These are phyloP conservation scores for Fusarium agapanthi DNA, from an alignment of 2,329 filamentous ascomycete genomes.

Conservation along the genomic window DNA sequence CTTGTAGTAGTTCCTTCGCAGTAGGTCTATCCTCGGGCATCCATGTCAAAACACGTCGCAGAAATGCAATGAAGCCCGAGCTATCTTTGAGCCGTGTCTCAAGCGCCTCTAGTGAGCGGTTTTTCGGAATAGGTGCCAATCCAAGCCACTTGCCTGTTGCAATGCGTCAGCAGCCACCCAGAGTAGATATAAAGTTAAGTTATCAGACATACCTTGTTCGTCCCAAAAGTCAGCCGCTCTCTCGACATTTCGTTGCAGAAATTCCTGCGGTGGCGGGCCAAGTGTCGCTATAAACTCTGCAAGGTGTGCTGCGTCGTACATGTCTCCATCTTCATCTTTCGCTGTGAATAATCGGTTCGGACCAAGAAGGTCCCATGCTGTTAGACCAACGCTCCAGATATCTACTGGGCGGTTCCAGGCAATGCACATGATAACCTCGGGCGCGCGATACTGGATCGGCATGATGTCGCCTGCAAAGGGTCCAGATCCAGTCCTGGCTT, in stretches of 20 bases:
- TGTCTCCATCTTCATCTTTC: conserved; percentile 28
- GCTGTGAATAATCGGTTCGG: conserved; percentile 30
- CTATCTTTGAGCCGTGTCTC: conserved; percentile 32
- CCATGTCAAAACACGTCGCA: conserved; percentile 38
- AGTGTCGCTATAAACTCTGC: conserved; percentile 39
- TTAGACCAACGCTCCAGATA: conserved; percentile 44
- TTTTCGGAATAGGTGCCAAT: conserved; percentile 30
- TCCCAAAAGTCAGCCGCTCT: conserved; percentile 37
- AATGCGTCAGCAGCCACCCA: neutral
- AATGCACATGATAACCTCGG: conserved; percentile 35
- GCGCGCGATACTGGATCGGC: conserved; percentile 40
- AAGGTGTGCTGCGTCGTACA: conserved; percentile 37
- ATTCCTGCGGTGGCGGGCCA: conserved; percentile 31
- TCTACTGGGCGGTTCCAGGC: conserved; percentile 41
- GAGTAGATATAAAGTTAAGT: rapidly evolving
- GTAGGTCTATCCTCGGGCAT: conserved; percentile 32
- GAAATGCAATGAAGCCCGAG: conserved; percentile 30
- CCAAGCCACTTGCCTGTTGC: conserved; percentile 32
- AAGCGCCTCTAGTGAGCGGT: conserved; percentile 27
- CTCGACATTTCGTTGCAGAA: conserved; percentile 18
- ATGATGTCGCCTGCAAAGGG: conserved; percentile 44
- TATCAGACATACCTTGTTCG: conserved; percentile 9
- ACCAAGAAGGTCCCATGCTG: conserved; percentile 39
- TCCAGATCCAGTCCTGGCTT: conserved; percentile 37
- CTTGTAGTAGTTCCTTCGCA: conserved; percentile 35